Percentiles rank a stretch among this genome's conserved stretches.
phyloP scores from a whole-genome alignment of 2,329 filamentous ascomycete species.

The Colletotrichum brevisporum region DNA sequence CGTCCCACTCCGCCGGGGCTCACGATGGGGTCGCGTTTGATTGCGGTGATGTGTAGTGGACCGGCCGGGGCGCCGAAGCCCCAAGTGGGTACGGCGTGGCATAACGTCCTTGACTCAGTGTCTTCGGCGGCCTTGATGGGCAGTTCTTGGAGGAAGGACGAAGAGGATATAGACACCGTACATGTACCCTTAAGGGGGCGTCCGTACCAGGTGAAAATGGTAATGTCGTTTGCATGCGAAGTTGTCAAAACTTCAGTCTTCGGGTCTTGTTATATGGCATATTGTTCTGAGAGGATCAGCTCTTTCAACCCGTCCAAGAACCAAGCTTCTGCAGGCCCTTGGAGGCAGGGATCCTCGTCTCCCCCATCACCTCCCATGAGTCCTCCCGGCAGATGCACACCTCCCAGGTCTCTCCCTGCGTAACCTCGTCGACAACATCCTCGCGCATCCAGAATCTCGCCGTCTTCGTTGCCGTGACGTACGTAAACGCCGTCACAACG shows the following conservation, averaged over 20 bases:
- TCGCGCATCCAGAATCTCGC: constrained; percentile 32
- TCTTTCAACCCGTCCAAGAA: background rate
- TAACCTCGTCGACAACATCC: constrained; percentile 14
- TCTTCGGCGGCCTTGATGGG: too few species aligned
- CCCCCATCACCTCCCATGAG: background rate
- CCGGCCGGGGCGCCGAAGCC: background rate
- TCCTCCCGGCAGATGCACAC: constrained; percentile 18
- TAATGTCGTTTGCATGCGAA: too few species aligned
- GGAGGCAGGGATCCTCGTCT: background rate
- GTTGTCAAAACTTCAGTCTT: background rate
- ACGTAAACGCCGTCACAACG: constrained; percentile 23
- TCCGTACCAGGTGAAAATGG: too few species aligned
- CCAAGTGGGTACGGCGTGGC: background rate
- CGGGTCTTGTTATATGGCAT: background rate
- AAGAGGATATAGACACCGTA: too few species aligned
- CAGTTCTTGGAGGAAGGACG: too few species aligned
- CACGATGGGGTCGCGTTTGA: background rate
- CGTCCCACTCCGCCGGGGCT: constrained; percentile 7
- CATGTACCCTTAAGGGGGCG: too few species aligned
- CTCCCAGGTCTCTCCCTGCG: background rate
- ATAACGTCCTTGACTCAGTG: too few species aligned
- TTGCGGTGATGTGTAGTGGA: background rate
- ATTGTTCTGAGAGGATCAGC: too few species aligned
- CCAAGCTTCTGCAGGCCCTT: background rate
- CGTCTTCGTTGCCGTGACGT: constrained; percentile 7